Conservation (phyloP, 495 filamentous ascomycete species). For the Massariosphaeria phaeospora region DNA sequence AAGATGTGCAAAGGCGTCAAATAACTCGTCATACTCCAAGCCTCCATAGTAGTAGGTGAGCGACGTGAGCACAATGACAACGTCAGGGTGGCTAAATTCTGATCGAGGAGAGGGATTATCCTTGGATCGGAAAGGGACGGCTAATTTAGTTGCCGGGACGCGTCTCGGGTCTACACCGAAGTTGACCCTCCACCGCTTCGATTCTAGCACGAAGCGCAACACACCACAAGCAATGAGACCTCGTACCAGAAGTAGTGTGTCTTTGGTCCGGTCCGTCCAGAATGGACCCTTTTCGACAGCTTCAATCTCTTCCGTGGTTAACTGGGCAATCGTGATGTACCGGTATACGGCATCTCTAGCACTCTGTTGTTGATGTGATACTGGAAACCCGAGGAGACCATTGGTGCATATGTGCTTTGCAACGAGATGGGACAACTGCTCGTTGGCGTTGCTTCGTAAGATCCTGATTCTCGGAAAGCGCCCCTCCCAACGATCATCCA, state of each 20-base stretch:
- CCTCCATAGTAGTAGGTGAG: conserved; percentile 67
- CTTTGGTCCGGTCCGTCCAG: conserved; percentile 39
- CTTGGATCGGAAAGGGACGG: conserved; percentile 70
- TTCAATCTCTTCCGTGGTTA: conserved; percentile 35
- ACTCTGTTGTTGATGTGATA: conserved; percentile 40
- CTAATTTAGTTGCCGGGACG: conserved; percentile 47
- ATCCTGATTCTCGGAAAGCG: conserved; percentile 47
- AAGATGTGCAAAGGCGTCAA: conserved; percentile 47
- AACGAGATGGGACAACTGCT: conserved; percentile 35
- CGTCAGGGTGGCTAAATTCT: conserved; percentile 73
- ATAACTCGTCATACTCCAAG: conserved; percentile 51
- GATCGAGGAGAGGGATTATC: conserved; percentile 57
- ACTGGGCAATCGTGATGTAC: conserved; percentile 44
- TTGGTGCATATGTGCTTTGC: conserved; percentile 39
- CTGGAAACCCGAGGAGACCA: conserved; percentile 43
- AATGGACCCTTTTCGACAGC: conserved; percentile 40
- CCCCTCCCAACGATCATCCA: conserved; percentile 32
- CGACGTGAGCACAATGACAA: conserved; percentile 61
- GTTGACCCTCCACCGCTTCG: conserved; percentile 64
- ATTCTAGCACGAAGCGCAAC: conserved; percentile 49
- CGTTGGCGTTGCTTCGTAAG: conserved; percentile 39
- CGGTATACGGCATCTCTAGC: conserved; percentile 41
- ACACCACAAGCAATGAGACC: conserved; percentile 58
- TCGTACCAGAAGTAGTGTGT: conserved; percentile 51
- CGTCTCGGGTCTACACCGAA: conserved; percentile 55